Evolutionary conservation across 1,284 basidiomycete species (phyloP).

Genomic region (Microbotryum intermedium): DNA sequence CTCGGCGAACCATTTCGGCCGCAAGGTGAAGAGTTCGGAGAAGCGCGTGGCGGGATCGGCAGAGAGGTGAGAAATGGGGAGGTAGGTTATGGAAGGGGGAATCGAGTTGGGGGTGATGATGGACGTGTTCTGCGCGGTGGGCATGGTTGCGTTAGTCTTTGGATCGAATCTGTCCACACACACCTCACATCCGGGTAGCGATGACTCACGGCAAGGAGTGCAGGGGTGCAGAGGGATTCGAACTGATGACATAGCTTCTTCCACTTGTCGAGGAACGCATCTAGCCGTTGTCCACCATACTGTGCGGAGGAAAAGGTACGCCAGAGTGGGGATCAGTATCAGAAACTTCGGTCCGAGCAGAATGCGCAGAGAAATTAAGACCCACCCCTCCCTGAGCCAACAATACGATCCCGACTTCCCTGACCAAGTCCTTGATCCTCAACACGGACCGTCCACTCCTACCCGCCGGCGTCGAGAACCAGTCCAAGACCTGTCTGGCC

Average conservation of each 20-base stretch:
- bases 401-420: constrained; percentile 61
- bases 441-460: constrained; percentile 55
- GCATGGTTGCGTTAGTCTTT: background rate
- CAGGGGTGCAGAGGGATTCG: constrained; percentile 50
- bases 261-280: constrained; percentile 59
- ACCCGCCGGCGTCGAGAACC: constrained; percentile 51
- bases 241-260: constrained; percentile 65
- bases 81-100: constrained; percentile 49
- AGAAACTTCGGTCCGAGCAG: no score
- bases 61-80: constrained; percentile 64
- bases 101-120: constrained; percentile 10
- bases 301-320: constrained; percentile 32
- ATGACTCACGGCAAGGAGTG: constrained; percentile 55
- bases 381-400: constrained; percentile 56
- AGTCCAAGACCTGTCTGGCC: constrained; percentile 58
- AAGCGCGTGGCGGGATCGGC: constrained; percentile 66
- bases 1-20: constrained; percentile 62
- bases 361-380: no score
- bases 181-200: background rate
- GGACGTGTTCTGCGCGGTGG: constrained; percentile 10
- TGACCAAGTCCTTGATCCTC: constrained; percentile 51
- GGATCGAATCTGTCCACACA: background rate
- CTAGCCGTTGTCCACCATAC: constrained; percentile 51
- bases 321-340: background rate
- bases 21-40: constrained; percentile 69